These are phyloP conservation scores for Quercus dentata DNA, from an alignment of 306 rosid genomes.

Conservation along the genomic window DNA sequence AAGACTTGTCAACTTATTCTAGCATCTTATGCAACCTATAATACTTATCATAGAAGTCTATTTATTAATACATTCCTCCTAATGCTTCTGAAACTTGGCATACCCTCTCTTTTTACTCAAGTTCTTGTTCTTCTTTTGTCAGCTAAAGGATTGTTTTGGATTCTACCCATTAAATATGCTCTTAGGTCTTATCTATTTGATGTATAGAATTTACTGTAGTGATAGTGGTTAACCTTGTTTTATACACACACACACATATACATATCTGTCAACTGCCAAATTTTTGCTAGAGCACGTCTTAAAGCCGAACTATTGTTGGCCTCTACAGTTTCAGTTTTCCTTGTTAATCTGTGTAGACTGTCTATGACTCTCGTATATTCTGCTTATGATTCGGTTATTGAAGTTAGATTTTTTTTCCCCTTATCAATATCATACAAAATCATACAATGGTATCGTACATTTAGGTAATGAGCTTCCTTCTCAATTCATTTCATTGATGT, in stretches of 20 bases:
- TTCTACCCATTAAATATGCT: not conserved
- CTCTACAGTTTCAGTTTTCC: not conserved
- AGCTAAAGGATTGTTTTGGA: not conserved
- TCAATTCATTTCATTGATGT: not conserved
- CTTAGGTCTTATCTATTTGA: constrained; percentile 4
- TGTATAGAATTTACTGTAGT: not conserved
- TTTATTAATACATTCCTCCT: not conserved
- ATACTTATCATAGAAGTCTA: not conserved
- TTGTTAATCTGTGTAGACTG: not conserved
- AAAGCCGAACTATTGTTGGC: not conserved
- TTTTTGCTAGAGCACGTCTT: not conserved
- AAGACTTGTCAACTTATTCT: not conserved
- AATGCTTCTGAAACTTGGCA: not conserved
- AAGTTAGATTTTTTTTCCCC: not conserved
- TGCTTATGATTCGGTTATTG: not conserved
- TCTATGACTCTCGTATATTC: not conserved
- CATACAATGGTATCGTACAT: not conserved
- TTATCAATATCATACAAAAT: not conserved
- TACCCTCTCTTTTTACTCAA: constrained; percentile 10
- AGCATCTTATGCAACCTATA: not conserved
- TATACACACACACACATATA: too few species aligned
- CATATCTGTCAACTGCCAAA: not conserved
- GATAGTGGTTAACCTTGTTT: not conserved
- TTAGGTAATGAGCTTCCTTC: not conserved
- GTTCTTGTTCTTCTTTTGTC: not conserved